Percentiles rank a stretch among this genome's conserved stretches.
Evolutionary conservation across 345 rosid species (phyloP).

Genomic region (Melaleuca alternifolia): DNA sequence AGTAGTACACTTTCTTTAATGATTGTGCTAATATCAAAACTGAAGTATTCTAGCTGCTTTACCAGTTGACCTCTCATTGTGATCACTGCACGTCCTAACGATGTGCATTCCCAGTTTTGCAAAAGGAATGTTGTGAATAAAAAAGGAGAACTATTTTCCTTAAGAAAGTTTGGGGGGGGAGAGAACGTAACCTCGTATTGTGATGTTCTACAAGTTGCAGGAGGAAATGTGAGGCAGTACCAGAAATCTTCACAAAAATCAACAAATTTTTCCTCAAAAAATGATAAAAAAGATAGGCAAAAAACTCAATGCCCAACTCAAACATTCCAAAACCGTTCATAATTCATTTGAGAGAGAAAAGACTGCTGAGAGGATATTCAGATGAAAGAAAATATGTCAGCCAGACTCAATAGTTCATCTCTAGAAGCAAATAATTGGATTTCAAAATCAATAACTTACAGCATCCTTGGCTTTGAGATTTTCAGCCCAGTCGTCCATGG

Average conservation of each 20-base stretch:
- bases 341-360: background rate
- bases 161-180: too few species aligned
- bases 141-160: too few species aligned
- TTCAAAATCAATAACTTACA: conserved; percentile 29
- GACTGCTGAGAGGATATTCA: background rate
- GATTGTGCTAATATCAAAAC: too few species aligned
- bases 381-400: background rate
- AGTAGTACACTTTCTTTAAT: too few species aligned
- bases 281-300: background rate
- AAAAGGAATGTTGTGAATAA: too few species aligned
- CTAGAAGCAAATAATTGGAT: background rate
- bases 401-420: background rate
- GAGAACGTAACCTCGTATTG: too few species aligned
- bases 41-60: too few species aligned
- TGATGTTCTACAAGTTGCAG: background rate
- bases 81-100: too few species aligned
- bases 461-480: conserved; percentile 57
- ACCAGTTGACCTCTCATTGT: too few species aligned
- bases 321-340: background rate
- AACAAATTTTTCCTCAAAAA: background rate
- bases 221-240: background rate
- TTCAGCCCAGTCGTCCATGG: conserved; percentile 78
- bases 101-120: too few species aligned
- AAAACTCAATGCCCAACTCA: background rate
- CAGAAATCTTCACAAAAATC: too few species aligned